phyloP scores from a whole-genome alignment of 768 basidiomycete genomes.

The Collybia sp. region DNA sequence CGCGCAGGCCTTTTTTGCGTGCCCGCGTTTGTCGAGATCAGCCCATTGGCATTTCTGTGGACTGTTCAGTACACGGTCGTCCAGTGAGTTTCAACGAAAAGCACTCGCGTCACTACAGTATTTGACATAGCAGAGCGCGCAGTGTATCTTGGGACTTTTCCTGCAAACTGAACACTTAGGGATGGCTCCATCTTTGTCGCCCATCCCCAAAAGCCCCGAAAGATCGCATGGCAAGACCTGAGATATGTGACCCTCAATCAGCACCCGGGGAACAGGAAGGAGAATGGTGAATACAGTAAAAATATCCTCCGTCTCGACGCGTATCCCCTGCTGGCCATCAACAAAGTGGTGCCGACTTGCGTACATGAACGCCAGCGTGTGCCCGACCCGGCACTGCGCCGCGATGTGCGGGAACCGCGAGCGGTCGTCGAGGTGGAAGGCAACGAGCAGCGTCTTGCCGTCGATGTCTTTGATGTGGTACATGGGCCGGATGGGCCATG shows the following conservation, averaged over 20 bases:
- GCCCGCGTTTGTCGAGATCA: conserved; percentile 11
- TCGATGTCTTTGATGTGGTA: conserved; percentile 19
- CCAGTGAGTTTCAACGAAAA: background rate
- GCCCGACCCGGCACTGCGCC: conserved; percentile 9
- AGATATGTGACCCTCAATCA: background rate
- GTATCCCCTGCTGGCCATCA: conserved; percentile 22
- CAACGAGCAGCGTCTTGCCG: conserved; percentile 14
- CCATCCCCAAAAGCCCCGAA: conserved; percentile 11
- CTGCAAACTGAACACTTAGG: conserved; percentile 5
- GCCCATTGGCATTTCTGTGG: conserved; percentile 15
- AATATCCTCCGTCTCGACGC: conserved; percentile 16
- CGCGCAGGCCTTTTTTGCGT: conserved; percentile 19
- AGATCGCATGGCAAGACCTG: conserved; percentile 18
- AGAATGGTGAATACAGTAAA: conserved; percentile 16
- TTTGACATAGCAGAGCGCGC: conserved; percentile 6
- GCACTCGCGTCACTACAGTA: conserved; percentile 20
- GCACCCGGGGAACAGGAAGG: background rate
- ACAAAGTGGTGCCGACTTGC: conserved; percentile 17
- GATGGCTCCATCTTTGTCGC: conserved; percentile 5
- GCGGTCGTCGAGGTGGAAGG: conserved; percentile 16
- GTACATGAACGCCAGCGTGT: conserved; percentile 24
- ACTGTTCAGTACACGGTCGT: background rate
- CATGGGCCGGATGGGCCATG: conserved; percentile 14
- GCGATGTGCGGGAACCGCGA: conserved; percentile 2
- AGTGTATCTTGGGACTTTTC: background rate